Conservation (phyloP, 2,329 filamentous ascomycete species). For the Phaeosphaeria sp. region DNA sequence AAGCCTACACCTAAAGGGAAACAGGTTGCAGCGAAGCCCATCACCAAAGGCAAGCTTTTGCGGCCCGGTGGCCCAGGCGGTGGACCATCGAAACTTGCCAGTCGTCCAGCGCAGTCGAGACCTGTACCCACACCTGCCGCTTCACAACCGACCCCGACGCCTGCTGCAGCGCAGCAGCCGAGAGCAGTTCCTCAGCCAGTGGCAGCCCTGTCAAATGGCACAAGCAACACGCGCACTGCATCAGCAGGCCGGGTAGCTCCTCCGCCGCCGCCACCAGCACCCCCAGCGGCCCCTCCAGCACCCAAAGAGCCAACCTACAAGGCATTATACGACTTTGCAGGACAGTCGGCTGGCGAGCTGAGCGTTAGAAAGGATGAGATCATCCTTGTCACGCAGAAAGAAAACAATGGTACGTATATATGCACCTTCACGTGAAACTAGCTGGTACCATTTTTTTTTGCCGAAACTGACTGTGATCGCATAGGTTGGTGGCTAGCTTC, state of each 20-base stretch:
- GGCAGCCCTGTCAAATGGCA: slow-evolving; percentile 59
- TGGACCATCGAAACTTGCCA: slow-evolving; percentile 74
- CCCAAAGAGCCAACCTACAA: slow-evolving; percentile 79
- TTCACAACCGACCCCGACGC: slow-evolving; percentile 53
- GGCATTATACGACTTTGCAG: slow-evolving; percentile 90
- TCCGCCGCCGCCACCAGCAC: slow-evolving; percentile 65
- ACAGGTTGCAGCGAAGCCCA: slow-evolving; percentile 84
- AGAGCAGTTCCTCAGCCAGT: slow-evolving; percentile 62
- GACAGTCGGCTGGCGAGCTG: slow-evolving; percentile 84
- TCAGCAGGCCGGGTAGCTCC: slow-evolving; percentile 54
- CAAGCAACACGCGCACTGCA: slow-evolving; percentile 48
- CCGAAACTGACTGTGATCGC: slow-evolving; percentile 22
- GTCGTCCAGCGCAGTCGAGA: slow-evolving; percentile 52
- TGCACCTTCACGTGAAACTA: not conserved
- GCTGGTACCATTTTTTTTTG: not conserved
- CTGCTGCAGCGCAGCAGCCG: slow-evolving; percentile 57
- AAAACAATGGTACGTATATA: slow-evolving; percentile 81
- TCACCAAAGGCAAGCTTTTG: slow-evolving; percentile 91
- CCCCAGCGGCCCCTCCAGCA: slow-evolving; percentile 66
- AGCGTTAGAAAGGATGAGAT: slow-evolving; percentile 80
- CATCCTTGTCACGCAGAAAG: slow-evolving; percentile 90
- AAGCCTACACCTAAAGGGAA: slow-evolving; percentile 86
- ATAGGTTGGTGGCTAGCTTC: slow-evolving; percentile 96
- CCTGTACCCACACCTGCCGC: slow-evolving; percentile 41
- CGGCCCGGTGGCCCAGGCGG: slow-evolving; percentile 87